These are phyloP conservation scores for Ilex aquifolium DNA, from an alignment of 257 asterid genomes.

Conservation along the genomic window DNA sequence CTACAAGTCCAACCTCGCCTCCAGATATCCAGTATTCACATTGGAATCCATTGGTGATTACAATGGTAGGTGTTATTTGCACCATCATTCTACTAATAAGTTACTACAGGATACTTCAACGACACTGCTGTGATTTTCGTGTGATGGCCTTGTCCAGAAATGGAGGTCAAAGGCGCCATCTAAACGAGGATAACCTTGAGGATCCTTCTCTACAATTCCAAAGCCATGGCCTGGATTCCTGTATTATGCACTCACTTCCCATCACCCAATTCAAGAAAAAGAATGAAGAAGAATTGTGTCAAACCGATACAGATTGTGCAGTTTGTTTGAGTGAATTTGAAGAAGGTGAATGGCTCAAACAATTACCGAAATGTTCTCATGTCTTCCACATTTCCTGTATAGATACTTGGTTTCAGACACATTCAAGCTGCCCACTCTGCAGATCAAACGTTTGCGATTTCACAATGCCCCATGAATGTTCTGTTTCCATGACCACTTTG, in stretches of 20 bases:
- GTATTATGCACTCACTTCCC: constrained; percentile 51
- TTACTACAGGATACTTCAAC: constrained; percentile 36
- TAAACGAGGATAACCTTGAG: constrained; percentile 31
- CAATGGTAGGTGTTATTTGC: constrained; percentile 38
- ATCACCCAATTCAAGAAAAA: constrained; percentile 44
- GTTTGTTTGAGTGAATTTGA: constrained; percentile 74
- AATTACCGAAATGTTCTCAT: constrained; percentile 56
- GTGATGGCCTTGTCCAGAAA: constrained; percentile 19
- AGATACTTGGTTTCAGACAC: constrained; percentile 76
- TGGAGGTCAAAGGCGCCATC: constrained; percentile 26
- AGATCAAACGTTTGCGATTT: constrained; percentile 27
- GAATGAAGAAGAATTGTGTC: constrained; percentile 7
- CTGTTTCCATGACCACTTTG: constrained; percentile 20
- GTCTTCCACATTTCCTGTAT: constrained; percentile 67
- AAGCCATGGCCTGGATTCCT: constrained; percentile 53
- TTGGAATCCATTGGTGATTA: constrained; percentile 52
- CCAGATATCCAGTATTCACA: constrained; percentile 21
- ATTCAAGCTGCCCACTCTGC: constrained; percentile 71
- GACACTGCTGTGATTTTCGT: constrained; percentile 21
- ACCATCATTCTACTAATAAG: constrained; percentile 38
- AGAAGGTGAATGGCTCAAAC: constrained; percentile 61
- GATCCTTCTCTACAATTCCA: constrained; percentile 44
- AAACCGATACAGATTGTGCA: constrained; percentile 35
- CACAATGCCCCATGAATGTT: constrained; percentile 9
- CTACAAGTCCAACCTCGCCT: constrained; percentile 25